Evolutionary conservation across 108 stramenopile genomes (phyloP), one percentile per base, ranked within the genome.

Genomic region (Parietichytrium sp.): DNA sequence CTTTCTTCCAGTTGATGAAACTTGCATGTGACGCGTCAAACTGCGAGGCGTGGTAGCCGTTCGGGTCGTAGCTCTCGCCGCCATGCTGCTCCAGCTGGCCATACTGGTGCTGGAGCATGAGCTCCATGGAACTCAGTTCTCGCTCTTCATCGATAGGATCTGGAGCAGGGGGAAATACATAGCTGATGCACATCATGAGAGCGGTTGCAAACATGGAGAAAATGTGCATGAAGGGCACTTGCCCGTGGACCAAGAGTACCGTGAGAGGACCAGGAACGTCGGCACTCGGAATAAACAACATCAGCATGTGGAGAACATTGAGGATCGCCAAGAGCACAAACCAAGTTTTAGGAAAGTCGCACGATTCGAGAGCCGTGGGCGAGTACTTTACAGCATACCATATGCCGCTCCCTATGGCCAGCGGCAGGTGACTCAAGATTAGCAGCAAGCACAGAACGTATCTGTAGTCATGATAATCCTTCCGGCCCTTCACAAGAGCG

Each of bases 301-400:
- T 72, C 38, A 72, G 36, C 15, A 72, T n/a, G 33, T 72, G 61
- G 20, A 72, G 61, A 7, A 42, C 33, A 20, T 72, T 72, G 0
- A 72, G 61, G 20, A 72, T 45, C 38, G 61, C 61, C 23, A 72
- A 42, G 29, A 72, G 61, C 8, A 72, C 61, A 2, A 72, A 72
- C 61, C 61, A 72, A 42, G 61, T 72, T 25, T 72, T 72, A 12
- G 61, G 61, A 20, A 72, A 72, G 20, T 72, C 61, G 42, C 61
- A 72, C 33, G 61, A 72, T 27, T 72, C 61, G 38, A 72, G n/a
- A 25, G 61, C 61, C 29, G 29, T 10, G 8, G 38, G 33, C 1
- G 61, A 72, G 33, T 72, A 72, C 61, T 72, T 72, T 33, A 33
- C 36, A 16, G 61, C 18, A 25, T 72, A 72, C 61, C 61, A 72